These are phyloP conservation scores for Fraxinus anomala DNA, from an alignment of 257 asterid species.

Conservation along the genomic window DNA sequence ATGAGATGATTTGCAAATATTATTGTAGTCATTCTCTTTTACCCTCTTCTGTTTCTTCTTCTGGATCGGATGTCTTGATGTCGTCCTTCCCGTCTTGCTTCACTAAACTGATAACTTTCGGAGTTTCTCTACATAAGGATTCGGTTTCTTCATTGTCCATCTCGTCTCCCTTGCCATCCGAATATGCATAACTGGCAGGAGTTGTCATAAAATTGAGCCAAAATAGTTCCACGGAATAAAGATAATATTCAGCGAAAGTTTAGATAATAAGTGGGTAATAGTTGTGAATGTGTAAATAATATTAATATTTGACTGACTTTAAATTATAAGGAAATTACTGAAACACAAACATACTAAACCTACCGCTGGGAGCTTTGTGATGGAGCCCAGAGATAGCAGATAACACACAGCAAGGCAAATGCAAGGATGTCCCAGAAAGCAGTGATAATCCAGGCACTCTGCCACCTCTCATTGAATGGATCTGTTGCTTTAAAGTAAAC, in stretches of 20 bases:
- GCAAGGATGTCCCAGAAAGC: slow-evolving; percentile 98
- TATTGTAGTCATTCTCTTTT: slow-evolving; percentile 46
- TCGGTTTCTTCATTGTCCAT: slow-evolving; percentile 77
- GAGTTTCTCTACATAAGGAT: slow-evolving; percentile 55
- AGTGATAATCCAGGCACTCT: slow-evolving; percentile 89
- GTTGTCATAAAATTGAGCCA: slow-evolving; percentile 7
- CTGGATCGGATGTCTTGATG: slow-evolving; percentile 53
- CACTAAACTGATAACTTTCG: slow-evolving; percentile 73
- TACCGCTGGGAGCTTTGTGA: slow-evolving; percentile 96
- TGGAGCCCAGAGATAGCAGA: slow-evolving; percentile 97
- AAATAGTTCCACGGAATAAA: slow-evolving; percentile 4
- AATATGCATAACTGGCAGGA: slow-evolving; percentile 77
- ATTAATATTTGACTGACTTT: too few relatives aligned
- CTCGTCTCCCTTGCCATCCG: slow-evolving; percentile 70
- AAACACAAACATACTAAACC: slow-evolving; percentile 10
- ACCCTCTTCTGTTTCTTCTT: slow-evolving; percentile 52
- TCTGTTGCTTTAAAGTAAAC: slow-evolving; percentile 93
- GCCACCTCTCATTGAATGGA: slow-evolving; percentile 98
- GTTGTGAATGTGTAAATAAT: too few relatives aligned
- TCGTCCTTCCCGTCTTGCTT: slow-evolving; percentile 54
- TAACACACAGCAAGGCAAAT: slow-evolving; percentile 74
- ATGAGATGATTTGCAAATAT: slow-evolving; percentile 14
- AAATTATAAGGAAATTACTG: too few relatives aligned
- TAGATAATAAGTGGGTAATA: background rate
- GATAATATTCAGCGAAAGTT: background rate